phyloP scores from a whole-genome alignment of 495 filamentous ascomycete species.

The Penicillium pulvis region DNA sequence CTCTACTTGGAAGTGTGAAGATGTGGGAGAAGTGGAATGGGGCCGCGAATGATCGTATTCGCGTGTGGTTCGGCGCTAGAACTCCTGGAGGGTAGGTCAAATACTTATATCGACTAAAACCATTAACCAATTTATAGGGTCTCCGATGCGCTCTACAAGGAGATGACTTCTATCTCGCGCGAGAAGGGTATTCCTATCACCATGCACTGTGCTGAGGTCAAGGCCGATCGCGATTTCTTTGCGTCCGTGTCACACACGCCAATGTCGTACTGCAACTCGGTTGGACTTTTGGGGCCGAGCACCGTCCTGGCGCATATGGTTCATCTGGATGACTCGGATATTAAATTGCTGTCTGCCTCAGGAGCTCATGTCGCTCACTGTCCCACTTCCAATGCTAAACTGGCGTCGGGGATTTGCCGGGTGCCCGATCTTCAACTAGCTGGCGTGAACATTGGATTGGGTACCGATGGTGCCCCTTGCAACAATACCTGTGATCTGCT shows the following conservation, averaged over 20 bases:
- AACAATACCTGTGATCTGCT: conserved; percentile 53
- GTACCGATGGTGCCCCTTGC: conserved; percentile 55
- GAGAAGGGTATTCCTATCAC: conserved; percentile 47
- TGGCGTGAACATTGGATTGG: conserved; percentile 45
- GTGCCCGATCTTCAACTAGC: conserved; percentile 42
- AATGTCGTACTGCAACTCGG: conserved; percentile 45
- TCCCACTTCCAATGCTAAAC: conserved; percentile 53
- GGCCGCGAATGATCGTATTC: conserved; percentile 45
- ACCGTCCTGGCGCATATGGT: conserved; percentile 52
- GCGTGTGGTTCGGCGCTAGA: conserved; percentile 54
- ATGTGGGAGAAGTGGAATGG: conserved; percentile 55
- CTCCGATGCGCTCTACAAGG: conserved; percentile 45
- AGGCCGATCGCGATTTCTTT: conserved; percentile 45
- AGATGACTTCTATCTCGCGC: conserved; percentile 45
- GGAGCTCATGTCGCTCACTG: conserved; percentile 51
- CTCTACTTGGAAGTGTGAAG: conserved; percentile 41
- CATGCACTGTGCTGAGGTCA: conserved; percentile 46
- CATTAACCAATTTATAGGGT: conserved; percentile 32
- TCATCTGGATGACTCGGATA: conserved; percentile 48
- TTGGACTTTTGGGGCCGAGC: conserved; percentile 39
- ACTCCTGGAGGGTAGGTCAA: conserved; percentile 48
- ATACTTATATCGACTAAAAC: not conserved
- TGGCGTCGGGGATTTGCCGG: conserved; percentile 51
- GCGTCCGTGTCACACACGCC: conserved; percentile 41
- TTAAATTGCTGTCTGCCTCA: conserved; percentile 38